Evolutionary conservation across 495 filamentous ascomycete genomes (phyloP).

Genomic region (Hypomontagnella submonticulosa): DNA sequence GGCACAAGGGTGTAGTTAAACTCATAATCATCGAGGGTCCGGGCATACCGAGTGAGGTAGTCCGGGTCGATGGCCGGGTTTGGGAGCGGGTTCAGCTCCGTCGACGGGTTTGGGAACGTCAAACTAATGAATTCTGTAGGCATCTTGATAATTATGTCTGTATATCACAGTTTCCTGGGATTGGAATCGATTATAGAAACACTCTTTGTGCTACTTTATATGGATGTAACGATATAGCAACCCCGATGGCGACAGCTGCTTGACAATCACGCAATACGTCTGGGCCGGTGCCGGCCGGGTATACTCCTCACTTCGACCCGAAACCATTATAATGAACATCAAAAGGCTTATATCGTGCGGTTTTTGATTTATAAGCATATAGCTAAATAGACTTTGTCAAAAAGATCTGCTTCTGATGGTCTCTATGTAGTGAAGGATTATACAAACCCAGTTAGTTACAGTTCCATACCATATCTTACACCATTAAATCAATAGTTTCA

Average conservation of each 20-base stretch:
- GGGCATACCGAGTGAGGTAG: conserved; percentile 61
- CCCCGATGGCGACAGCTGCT: conserved; percentile 38
- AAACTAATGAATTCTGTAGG: conserved; percentile 66
- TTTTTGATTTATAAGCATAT: conserved; percentile 39
- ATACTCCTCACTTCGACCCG: conserved; percentile 31
- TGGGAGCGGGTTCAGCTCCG: conserved; percentile 62
- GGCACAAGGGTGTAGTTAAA: conserved; percentile 67
- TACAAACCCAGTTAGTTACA: too few relatives aligned
- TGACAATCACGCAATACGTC: conserved; percentile 41
- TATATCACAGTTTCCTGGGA: conserved; percentile 1
- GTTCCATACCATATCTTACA: too few relatives aligned
- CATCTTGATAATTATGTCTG: conserved; percentile 49
- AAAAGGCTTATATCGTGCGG: not conserved
- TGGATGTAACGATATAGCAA: conserved; percentile 12
- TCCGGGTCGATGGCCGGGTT: conserved; percentile 58
- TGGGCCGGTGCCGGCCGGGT: conserved; percentile 39
- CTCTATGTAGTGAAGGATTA: too few relatives aligned
- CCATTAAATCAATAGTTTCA: too few relatives aligned
- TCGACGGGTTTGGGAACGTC: conserved; percentile 62
- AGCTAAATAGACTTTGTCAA: conserved; percentile 5
- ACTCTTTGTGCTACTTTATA: conserved; percentile 28
- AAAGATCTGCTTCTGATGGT: not conserved
- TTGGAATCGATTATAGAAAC: not conserved
- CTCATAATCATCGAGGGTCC: conserved; percentile 62
- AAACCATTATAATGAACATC: conserved; percentile 11